Evolutionary conservation across 2,329 filamentous ascomycete species (phyloP).

Genomic region (Beauveria sp.): DNA sequence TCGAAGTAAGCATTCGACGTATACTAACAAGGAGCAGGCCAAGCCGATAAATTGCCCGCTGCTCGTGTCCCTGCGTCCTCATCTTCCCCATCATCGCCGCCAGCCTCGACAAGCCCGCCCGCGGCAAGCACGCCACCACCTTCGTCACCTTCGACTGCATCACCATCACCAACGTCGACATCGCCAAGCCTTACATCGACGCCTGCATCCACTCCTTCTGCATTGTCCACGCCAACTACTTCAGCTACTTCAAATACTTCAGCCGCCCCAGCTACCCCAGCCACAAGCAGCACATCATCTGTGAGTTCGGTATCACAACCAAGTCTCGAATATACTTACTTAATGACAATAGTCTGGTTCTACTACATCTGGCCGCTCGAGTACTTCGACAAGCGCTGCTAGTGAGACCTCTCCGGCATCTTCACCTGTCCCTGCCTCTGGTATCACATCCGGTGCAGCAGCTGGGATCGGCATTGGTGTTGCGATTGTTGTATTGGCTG

Average conservation of each 20-base stretch:
- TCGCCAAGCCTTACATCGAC: slow-evolving; percentile 10
- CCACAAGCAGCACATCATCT: not conserved
- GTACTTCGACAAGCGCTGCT: slow-evolving; percentile 4
- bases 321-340: not conserved
- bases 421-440: slow-evolving; percentile 15
- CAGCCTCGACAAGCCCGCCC: not conserved
- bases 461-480: slow-evolving; percentile 43
- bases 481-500: slow-evolving; percentile 33
- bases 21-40: not conserved
- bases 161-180: slow-evolving; percentile 1
- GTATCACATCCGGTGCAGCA: slow-evolving; percentile 36
- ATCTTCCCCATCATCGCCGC: not conserved
- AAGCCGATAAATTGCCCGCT: not conserved
- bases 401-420: slow-evolving; percentile 4
- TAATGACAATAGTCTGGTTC: not conserved
- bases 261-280: not conserved
- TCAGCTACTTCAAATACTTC: not conserved
- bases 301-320: not conserved
- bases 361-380: not conserved
- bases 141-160: not conserved
- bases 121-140: not conserved
- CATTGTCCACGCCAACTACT: not conserved
- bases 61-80: not conserved
- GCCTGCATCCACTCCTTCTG: slow-evolving; percentile 3
- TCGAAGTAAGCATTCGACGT: not conserved